Conservation (phyloP, 2,329 filamentous ascomycete genomes). For the Fusarium sp. region DNA sequence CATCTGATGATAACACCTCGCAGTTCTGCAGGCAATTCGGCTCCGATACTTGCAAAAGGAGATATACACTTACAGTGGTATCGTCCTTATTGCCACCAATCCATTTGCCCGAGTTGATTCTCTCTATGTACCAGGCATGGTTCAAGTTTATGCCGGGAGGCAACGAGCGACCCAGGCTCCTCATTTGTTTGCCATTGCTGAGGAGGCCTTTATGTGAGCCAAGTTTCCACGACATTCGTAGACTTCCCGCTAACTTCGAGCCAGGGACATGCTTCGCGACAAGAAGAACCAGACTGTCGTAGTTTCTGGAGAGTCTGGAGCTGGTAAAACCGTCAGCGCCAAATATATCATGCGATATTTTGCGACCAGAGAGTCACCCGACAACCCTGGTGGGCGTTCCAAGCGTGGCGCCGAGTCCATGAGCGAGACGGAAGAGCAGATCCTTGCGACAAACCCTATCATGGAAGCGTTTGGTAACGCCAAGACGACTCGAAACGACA, state of each 20-base stretch:
- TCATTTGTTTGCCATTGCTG: conserved; percentile 97
- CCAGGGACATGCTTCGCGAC: conserved; percentile 95
- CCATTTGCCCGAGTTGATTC: conserved; percentile 98
- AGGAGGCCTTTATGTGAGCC: conserved; percentile 92
- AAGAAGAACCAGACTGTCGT: conserved; percentile 97
- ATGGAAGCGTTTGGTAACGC: conserved; percentile 99
- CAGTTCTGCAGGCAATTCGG: conserved; percentile 97
- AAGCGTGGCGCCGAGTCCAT: conserved; percentile 84
- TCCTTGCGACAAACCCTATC: conserved; percentile 97
- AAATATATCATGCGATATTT: conserved; percentile 99
- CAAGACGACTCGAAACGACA: conserved; percentile 99
- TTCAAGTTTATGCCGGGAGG: conserved; percentile 98
- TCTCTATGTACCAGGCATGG: conserved; percentile 98
- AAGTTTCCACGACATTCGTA: background rate
- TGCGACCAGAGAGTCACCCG: conserved; percentile 93
- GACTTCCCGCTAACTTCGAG: conserved; percentile 53
- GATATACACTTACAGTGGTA: conserved; percentile 99
- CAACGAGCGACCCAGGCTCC: conserved; percentile 96
- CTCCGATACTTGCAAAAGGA: conserved; percentile 98
- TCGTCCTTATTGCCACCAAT: conserved; percentile 98
- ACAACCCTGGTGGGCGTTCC: conserved; percentile 81
- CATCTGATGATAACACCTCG: conserved; percentile 44
- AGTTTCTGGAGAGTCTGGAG: conserved; percentile 98
- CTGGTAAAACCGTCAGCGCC: conserved; percentile 98
- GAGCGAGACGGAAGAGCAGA: conserved; percentile 99